Base-by-base conservation (phyloP, 129 eudicot species). In the Chrysanthemum seticuspe region DNA sequence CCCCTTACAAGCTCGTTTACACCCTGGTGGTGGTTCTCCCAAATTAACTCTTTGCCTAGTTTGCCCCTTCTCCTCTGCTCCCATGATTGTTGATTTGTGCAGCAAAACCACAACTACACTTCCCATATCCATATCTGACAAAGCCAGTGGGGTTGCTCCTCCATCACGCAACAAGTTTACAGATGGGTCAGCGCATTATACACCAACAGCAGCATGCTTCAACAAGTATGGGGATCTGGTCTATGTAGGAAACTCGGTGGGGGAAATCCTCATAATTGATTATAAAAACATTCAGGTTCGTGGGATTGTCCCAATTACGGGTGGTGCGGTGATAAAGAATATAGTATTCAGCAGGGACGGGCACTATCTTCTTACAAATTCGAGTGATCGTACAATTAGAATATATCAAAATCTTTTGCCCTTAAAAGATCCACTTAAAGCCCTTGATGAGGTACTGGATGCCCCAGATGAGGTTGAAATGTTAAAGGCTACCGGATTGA, bases 31-130 rank as follows among this genome's bases (percentile, higher is more conserved):
- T 10, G 88, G 92, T 31, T 84, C 96, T 6, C 55, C 87, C n/a
- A 72, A 87, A 16, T 89, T 94, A 50, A 81, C 91, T 21, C 74
- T 85, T 74, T 94, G 97, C 80, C 70, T 94, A 18, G 96, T 81
- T 9, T 94, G 99, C 69, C 94, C 99, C 2, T 82, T 94, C 25
- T 90, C 96, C 7, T 90, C 97, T 58, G 97, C 97, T 70, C 99
- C 99, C 12, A 64, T 94, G 86, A 90, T 94, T 53, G 96, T 94
- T 8, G 89, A 94, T 71, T 60, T 94, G 74, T 61, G 47, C 34
- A 55, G 83, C 5, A 79, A 76, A 81, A 74, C 60, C 85, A 81
- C 87, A 15, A 88, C 80, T 44, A 78, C 78, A 14, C 89, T 94
- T 78, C 97, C 97, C 14, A 83, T 82, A 15, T 90, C 91, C 70